Percentiles rank a stretch among this genome's conserved stretches.
Conservation (phyloP, 768 basidiomycete genomes). For the Pluteus cervinus region DNA sequence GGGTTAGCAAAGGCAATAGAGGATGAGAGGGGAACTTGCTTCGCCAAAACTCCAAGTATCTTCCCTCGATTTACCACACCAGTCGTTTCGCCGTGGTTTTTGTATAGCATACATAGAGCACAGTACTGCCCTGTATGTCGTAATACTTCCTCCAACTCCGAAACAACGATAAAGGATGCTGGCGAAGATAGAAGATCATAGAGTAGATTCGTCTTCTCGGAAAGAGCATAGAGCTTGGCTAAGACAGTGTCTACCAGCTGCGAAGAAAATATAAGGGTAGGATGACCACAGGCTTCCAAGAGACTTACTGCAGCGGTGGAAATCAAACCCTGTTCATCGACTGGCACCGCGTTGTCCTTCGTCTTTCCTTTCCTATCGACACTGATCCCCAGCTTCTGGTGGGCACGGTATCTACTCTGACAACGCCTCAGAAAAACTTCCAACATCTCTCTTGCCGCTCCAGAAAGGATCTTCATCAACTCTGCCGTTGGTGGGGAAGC, state of each 20-base stretch:
- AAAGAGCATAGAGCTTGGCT: constrained; percentile 63
- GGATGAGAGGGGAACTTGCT: constrained; percentile 39
- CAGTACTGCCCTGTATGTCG: constrained; percentile 46
- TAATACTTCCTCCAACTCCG: constrained; percentile 60
- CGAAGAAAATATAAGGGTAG: neutral
- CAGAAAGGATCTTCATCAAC: constrained; percentile 54
- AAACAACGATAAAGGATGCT: constrained; percentile 42
- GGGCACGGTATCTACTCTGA: constrained; percentile 29
- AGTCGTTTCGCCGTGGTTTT: constrained; percentile 46
- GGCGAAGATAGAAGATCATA: constrained; percentile 49
- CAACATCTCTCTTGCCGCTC: constrained; percentile 73
- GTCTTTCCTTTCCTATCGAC: constrained; percentile 13
- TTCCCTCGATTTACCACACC: too few relatives aligned
- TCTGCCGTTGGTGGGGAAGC: constrained; percentile 67
- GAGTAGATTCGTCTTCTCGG: constrained; percentile 57
- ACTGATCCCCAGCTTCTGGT: constrained; percentile 10
- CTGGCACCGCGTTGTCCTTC: constrained; percentile 12
- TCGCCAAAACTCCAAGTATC: constrained; percentile 61
- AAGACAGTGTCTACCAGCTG: constrained; percentile 81
- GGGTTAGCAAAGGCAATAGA: constrained; percentile 1
- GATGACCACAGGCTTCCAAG: neutral
- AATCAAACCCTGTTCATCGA: constrained; percentile 4
- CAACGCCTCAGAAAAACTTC: constrained; percentile 61
- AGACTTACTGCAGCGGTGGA: neutral
- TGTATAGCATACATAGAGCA: constrained; percentile 57